phyloP scores from a whole-genome alignment of 257 asterid genomes.

The Agastache rugosa region DNA sequence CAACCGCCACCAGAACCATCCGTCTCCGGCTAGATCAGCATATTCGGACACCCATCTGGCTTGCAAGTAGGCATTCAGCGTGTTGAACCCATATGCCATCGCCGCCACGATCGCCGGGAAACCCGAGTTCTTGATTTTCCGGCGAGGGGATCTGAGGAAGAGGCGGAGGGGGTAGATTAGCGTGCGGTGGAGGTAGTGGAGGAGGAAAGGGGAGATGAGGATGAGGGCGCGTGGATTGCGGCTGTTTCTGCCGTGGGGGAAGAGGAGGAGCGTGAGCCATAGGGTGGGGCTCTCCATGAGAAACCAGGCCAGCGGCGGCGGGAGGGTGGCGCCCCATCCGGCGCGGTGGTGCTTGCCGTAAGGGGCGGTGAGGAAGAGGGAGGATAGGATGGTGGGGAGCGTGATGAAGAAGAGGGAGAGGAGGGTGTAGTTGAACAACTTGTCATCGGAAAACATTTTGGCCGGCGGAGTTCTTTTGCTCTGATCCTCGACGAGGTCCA shows the following conservation, averaged over 20 bases:
- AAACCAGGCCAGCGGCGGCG: slow-evolving; percentile 71
- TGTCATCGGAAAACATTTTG: slow-evolving; percentile 48
- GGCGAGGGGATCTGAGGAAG: slow-evolving; percentile 33
- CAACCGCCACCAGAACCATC: slow-evolving; percentile 58
- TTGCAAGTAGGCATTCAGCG: slow-evolving; percentile 60
- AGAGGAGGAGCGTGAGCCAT: slow-evolving; percentile 69
- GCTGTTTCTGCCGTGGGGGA: slow-evolving; percentile 61
- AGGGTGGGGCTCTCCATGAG: slow-evolving; percentile 76
- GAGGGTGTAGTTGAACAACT: slow-evolving; percentile 44
- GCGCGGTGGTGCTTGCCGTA: slow-evolving; percentile 70
- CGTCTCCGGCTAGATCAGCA: slow-evolving; percentile 41
- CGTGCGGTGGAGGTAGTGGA: slow-evolving; percentile 73
- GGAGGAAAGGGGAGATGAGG: slow-evolving; percentile 61
- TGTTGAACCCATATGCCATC: slow-evolving; percentile 54
- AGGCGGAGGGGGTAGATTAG: slow-evolving; percentile 60
- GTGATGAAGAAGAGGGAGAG: slow-evolving; percentile 46
- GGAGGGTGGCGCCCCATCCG: slow-evolving; percentile 70
- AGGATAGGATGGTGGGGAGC: slow-evolving; percentile 59
- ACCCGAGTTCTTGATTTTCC: slow-evolving; percentile 32
- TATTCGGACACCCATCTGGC: slow-evolving; percentile 66
- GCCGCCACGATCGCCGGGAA: slow-evolving; percentile 55
- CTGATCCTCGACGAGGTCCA: too few species aligned
- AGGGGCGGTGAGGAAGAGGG: slow-evolving; percentile 68
- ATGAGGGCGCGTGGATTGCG: slow-evolving; percentile 44
- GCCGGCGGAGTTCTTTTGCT: too few species aligned